A percentile compares a stretch with the other conserved stretches of the same genome.
Evolutionary conservation across 2,329 filamentous ascomycete species (phyloP).

Genomic region (Curvularia verruculosa): DNA sequence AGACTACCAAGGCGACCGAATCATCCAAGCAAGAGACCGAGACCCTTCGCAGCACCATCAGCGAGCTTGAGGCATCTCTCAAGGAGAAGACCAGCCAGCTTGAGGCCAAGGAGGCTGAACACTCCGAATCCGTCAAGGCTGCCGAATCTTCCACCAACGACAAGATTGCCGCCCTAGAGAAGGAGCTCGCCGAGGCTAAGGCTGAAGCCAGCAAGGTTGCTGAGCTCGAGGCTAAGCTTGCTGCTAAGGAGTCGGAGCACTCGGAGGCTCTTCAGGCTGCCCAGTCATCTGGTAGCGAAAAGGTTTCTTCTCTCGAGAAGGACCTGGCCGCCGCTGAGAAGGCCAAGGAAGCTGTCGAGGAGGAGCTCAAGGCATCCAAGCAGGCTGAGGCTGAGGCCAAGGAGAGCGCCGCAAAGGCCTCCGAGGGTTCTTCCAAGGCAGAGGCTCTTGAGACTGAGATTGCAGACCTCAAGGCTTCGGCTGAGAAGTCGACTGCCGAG

Average conservation of each 20-base stretch:
- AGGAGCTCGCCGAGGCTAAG: constrained; percentile 29
- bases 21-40: constrained; percentile 26
- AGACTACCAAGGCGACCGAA: constrained; percentile 21
- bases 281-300: constrained; percentile 28
- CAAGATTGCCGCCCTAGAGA: constrained; percentile 18
- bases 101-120: constrained; percentile 22
- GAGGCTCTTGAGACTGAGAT: constrained; percentile 25
- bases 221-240: constrained; percentile 34
- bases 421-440: constrained; percentile 22
- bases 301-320: constrained; percentile 38
- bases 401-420: constrained; percentile 21
- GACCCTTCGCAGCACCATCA: constrained; percentile 23
- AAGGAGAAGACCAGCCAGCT: constrained; percentile 23
- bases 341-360: constrained; percentile 27
- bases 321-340: constrained; percentile 33
- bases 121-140: constrained; percentile 22
- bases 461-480: constrained; percentile 31
- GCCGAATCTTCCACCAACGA: constrained; percentile 23
- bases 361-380: constrained; percentile 27
- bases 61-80: constrained; percentile 28
- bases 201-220: constrained; percentile 35
- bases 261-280: constrained; percentile 28
- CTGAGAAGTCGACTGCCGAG: constrained; percentile 30
- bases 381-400: constrained; percentile 26
- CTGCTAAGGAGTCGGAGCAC: constrained; percentile 32